phyloP scores from a whole-genome alignment of 1,284 basidiomycete genomes.

The Irpex sp. region DNA sequence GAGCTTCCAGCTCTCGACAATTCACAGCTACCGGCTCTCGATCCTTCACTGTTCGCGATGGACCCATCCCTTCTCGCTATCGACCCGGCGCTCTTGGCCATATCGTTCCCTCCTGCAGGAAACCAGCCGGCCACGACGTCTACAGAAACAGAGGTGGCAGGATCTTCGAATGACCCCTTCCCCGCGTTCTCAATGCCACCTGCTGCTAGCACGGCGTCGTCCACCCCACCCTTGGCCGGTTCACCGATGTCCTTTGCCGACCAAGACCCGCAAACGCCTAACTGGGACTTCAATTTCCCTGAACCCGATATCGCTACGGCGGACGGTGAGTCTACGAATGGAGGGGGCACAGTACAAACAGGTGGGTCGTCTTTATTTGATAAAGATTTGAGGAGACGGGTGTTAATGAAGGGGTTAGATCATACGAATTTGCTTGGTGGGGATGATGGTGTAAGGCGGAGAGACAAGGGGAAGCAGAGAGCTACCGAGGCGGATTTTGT shows the following conservation, averaged over 20 bases:
- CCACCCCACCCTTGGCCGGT: conserved; percentile 12
- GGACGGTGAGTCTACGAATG: not conserved
- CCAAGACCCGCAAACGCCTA: conserved; percentile 13
- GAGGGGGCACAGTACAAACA: conserved; percentile 1
- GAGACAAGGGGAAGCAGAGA: conserved; percentile 12
- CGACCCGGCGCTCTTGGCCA: conserved; percentile 5
- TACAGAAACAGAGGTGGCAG: not conserved
- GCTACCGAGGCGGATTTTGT: not conserved
- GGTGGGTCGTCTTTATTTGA: conserved; percentile 9
- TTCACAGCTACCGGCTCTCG: not conserved
- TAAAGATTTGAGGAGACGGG: conserved; percentile 7
- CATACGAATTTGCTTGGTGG: not conserved
- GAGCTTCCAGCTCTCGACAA: not conserved
- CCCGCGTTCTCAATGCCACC: not conserved
- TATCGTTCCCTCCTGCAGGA: not conserved
- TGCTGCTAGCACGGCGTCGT: conserved; percentile 4
- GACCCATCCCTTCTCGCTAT: conserved; percentile 10
- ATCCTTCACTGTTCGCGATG: conserved; percentile 5
- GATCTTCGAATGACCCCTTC: not conserved
- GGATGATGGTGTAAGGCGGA: not conserved
- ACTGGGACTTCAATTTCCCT: conserved; percentile 14
- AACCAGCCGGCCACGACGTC: not conserved
- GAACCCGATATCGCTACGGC: conserved; percentile 11
- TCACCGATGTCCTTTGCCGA: conserved; percentile 13
- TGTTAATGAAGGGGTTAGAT: conserved; percentile 11